These are phyloP conservation scores for Tuber brumale DNA, from an alignment of 495 filamentous ascomycete genomes.

Conservation along the genomic window DNA sequence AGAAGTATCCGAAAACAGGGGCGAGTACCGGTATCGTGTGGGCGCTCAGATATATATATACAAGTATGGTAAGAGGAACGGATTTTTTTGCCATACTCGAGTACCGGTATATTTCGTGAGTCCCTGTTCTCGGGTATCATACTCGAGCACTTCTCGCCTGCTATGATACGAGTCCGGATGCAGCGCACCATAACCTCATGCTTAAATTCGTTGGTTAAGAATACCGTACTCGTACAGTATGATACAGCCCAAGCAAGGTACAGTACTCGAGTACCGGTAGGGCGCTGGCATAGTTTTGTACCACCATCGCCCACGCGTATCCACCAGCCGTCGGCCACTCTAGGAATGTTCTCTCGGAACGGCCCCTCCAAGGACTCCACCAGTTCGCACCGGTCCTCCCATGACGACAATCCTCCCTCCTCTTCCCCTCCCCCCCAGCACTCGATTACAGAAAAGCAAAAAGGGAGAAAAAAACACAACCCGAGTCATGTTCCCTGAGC, in stretches of 20 bases:
- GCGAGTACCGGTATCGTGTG: too few relatives aligned
- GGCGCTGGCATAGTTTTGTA: neutral
- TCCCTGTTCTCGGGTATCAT: neutral
- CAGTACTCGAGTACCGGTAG: too few relatives aligned
- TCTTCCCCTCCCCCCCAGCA: neutral
- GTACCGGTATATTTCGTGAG: neutral
- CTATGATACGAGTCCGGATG: too few relatives aligned
- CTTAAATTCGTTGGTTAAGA: neutral
- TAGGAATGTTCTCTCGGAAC: neutral
- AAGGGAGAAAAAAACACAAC: neutral
- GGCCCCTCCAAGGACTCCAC: neutral
- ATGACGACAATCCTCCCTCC: too few relatives aligned
- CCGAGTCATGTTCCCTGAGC: neutral
- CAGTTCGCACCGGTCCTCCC: neutral
- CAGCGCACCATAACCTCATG: neutral
- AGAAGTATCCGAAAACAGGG: neutral
- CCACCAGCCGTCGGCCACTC: neutral
- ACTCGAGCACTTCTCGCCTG: too few relatives aligned
- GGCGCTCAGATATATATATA: too few relatives aligned
- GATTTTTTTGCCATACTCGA: too few relatives aligned
- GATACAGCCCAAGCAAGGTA: too few relatives aligned
- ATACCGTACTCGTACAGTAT: neutral
- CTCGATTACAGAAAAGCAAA: neutral
- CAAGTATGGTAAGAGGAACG: too few relatives aligned
- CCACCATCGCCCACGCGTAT: neutral